Base-by-base conservation (phyloP, 164 flowering plant species). In the Aristolochia fimbriata region DNA sequence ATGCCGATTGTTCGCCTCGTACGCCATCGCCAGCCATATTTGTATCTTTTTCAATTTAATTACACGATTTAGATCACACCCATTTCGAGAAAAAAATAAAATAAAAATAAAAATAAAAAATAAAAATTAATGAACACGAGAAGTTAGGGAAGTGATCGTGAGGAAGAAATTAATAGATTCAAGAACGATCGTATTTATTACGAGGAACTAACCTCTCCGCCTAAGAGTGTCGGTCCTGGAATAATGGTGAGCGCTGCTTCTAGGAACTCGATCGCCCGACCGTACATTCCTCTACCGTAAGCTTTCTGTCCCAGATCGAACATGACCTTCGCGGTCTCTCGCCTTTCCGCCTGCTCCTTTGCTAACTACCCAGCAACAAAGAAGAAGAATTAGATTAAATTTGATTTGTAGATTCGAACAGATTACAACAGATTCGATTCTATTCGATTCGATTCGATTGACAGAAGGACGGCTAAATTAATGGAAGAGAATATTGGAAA, bases 11-110 rank as follows among this genome's bases (percentile, higher is more conserved):
- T 89, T 86, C 21, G 98, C 98, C 68, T 89, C 98, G 56, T 93
- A 93, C 27, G 98, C 98, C 97, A 93, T 89, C 19, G 98, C 98
- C 49, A 93, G 85, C 98, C 98, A 93, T 75, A 89, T 89, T 68
- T 89, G 97, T 61, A 89, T 93, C 98, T 93, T 81, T 58, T 81
- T 58, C n/a, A n/a, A n/a, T n/a, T n/a, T n/a, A n/a, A n/a, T n/a
- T 68, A 51, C 2, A 22, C 14, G 11, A 52, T 15, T 37, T 47
- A 62, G 27, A 19, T 0, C 21, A 30, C 37, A 23, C 25, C 27
- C 31, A n/a, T n/a, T n/a, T n/a, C n/a, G n/a, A n/a, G n/a, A n/a
- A 50, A 5, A 15, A 1, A 30, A 51, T 43, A 3, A 8, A 10
- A 25, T 25, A 47, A 8, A n/a, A 12, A 27, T 17, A 24, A 52